phyloP scores from a whole-genome alignment of 768 basidiomycete species.

The Trametes meyenii region DNA sequence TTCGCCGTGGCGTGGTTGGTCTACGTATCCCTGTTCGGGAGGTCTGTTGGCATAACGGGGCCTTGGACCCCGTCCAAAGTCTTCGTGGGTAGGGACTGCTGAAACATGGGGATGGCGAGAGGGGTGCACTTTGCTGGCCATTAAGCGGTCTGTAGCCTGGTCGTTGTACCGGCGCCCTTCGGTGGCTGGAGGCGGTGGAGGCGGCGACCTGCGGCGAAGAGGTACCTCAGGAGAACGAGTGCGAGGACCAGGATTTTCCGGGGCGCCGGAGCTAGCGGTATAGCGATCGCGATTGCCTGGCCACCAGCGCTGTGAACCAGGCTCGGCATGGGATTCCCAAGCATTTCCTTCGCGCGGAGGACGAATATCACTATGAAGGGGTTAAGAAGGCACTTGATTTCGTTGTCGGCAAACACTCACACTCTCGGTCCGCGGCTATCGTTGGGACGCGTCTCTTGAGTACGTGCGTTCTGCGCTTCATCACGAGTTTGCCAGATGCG shows the following conservation, averaged over 20 bases:
- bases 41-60: conserved; percentile 7
- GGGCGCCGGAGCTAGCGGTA: not conserved
- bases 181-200: not conserved
- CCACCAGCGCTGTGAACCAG: not conserved
- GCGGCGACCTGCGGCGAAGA: not conserved
- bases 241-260: not conserved
- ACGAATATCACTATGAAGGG: not conserved
- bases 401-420: not conserved
- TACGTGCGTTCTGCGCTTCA: conserved; percentile 19
- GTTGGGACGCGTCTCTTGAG: not conserved
- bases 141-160: not conserved
- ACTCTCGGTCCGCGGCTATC: conserved; percentile 3
- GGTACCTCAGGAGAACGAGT: not conserved
- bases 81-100: not conserved
- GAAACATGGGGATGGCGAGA: conserved; percentile 22
- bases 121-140: conserved; percentile 19
- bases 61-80: not conserved
- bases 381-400: not conserved
- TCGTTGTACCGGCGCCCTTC: not conserved
- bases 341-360: not conserved
- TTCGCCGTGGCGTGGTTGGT: not conserved
- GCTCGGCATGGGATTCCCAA: not conserved
- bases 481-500: conserved; percentile 31
- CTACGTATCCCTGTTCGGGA: not conserved
- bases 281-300: not conserved